A percentile compares a stretch with the other conserved stretches of the same genome.
phyloP scores from a whole-genome alignment of 1,284 basidiomycete species.

The Pseudozyma sp. region DNA sequence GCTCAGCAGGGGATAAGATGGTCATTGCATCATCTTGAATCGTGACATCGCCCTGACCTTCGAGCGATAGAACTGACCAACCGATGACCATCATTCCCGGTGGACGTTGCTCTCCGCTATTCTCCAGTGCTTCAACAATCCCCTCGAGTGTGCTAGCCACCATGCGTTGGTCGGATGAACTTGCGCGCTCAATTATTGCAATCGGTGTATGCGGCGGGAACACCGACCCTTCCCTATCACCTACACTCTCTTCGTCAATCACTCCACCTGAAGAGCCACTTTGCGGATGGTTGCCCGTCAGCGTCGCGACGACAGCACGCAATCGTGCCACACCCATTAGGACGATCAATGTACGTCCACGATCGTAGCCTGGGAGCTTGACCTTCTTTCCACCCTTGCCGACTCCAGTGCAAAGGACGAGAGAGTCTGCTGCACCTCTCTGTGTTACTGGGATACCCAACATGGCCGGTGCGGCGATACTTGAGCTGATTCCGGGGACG shows the following conservation, averaged over 20 bases:
- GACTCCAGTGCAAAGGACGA: constrained; percentile 92
- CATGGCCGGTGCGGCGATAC: constrained; percentile 88
- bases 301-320: constrained; percentile 77
- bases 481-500: constrained; percentile 88
- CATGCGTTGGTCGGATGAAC: constrained; percentile 89
- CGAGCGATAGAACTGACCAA: constrained; percentile 77
- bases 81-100: constrained; percentile 96
- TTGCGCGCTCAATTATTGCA: constrained; percentile 91
- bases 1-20: background rate
- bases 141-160: constrained; percentile 82
- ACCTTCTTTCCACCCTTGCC: constrained; percentile 88
- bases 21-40: constrained; percentile 71
- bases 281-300: constrained; percentile 66
- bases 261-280: background rate
- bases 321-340: constrained; percentile 96
- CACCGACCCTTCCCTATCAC: constrained; percentile 71
- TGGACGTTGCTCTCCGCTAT: constrained; percentile 85
- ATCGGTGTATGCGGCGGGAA: constrained; percentile 86
- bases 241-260: constrained; percentile 48
- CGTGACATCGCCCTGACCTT: constrained; percentile 72
- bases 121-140: constrained; percentile 80
- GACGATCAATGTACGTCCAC: constrained; percentile 82
- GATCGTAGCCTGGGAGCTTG: constrained; percentile 85
- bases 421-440: constrained; percentile 88
- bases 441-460: constrained; percentile 94